Percentiles rank a stretch among this genome's conserved stretches.
Evolutionary conservation across 495 filamentous ascomycete genomes (phyloP).

Genomic region (Penicillium pancosmium): DNA sequence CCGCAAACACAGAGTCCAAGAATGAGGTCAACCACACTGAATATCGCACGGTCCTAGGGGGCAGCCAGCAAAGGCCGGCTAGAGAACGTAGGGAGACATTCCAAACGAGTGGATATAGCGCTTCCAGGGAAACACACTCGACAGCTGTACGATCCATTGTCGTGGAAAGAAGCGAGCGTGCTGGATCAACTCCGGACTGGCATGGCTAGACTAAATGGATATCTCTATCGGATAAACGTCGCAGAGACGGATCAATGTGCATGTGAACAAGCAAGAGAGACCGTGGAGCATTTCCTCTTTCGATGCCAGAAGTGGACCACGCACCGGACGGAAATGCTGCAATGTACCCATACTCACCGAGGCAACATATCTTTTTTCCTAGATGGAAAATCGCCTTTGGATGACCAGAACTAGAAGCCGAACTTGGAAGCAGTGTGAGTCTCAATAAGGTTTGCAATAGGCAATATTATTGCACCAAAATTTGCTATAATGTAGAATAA

Average conservation of each 20-base stretch:
- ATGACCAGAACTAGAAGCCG: too few species aligned
- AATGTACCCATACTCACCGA: too few species aligned
- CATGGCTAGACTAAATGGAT: constrained; percentile 36
- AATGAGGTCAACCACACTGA: constrained; percentile 21
- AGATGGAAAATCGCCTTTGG: too few species aligned
- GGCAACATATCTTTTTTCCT: too few species aligned
- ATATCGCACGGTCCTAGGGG: constrained; percentile 24
- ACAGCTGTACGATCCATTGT: constrained; percentile 16
- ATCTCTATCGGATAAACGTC: constrained; percentile 18
- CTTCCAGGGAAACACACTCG: constrained; percentile 33
- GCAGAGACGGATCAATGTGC: too few species aligned
- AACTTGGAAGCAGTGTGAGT: too few species aligned
- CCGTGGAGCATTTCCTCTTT: too few species aligned
- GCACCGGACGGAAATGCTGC: too few species aligned
- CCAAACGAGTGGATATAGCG: constrained; percentile 29
- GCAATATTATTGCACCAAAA: too few species aligned
- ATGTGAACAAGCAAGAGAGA: constrained; percentile 9
- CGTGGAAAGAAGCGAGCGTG: constrained; percentile 33
- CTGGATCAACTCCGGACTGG: constrained; percentile 37
- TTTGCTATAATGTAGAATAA: too few species aligned
- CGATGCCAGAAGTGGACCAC: too few species aligned
- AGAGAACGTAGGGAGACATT: constrained; percentile 29
- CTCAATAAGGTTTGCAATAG: too few species aligned
- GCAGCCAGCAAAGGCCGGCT: constrained; percentile 8
- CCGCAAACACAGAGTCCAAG: constrained; percentile 11